A percentile compares a stretch with the other conserved stretches of the same genome.
Conservation (phyloP, 2,329 filamentous ascomycete species). For the Ceratocystis huliohia region DNA sequence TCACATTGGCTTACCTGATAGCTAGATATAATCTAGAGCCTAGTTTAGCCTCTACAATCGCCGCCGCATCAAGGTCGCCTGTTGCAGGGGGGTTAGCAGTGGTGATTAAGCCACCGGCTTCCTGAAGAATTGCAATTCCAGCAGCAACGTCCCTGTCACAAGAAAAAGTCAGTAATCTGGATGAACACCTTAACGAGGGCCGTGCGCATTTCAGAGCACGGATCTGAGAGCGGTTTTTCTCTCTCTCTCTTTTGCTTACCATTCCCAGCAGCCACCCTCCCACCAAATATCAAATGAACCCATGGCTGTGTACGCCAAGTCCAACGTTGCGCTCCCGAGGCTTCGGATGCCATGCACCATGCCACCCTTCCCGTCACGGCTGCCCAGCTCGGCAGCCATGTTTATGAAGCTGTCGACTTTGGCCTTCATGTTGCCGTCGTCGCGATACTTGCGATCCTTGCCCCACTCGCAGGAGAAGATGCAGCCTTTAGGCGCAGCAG, state of each 20-base stretch:
- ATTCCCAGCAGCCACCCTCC: conserved; percentile 74
- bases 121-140: conserved; percentile 57
- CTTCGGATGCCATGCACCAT: conserved; percentile 70
- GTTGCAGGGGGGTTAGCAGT: conserved; percentile 58
- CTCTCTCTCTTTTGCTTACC: conserved; percentile 33
- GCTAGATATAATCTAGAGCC: conserved; percentile 60
- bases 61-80: conserved; percentile 34
- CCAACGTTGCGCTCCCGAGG: conserved; percentile 59
- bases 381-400: conserved; percentile 55
- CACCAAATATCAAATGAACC: conserved; percentile 70
- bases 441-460: conserved; percentile 55
- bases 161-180: not conserved
- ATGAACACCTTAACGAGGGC: not conserved
- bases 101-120: conserved; percentile 62
- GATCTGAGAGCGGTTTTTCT: not conserved
- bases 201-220: not conserved
- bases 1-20: conserved; percentile 39
- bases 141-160: conserved; percentile 55
- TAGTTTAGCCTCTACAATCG: conserved; percentile 46
- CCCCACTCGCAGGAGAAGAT: conserved; percentile 70
- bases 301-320: conserved; percentile 63
- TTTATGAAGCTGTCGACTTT: conserved; percentile 66
- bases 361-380: conserved; percentile 52
- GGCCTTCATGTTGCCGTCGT: conserved; percentile 54
- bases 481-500: conserved; percentile 53